Base-by-base conservation (phyloP, 495 filamentous ascomycete genomes). In the Astrothelium subdiscretum region DNA sequence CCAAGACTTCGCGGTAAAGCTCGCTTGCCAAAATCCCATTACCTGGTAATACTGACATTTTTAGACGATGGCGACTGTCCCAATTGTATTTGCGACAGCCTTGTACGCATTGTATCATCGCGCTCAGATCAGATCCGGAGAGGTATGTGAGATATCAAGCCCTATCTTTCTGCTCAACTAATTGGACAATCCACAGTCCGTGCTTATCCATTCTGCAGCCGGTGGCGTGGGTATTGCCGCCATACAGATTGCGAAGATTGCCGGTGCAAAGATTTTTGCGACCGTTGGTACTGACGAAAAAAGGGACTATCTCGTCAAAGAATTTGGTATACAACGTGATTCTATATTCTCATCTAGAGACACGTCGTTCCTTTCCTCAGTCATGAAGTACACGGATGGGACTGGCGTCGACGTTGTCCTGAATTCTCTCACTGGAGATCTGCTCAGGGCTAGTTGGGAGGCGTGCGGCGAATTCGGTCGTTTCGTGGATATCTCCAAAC, bases 131-230 rank as follows among this genome's bases (percentile, higher is more conserved):
- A n/a, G n/a, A n/a, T n/a, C n/a, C n/a, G n/a, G n/a, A n/a, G n/a
- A n/a, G n/a, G n/a, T n/a, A n/a, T n/a, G n/a, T n/a, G n/a, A n/a
- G n/a, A n/a, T n/a, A n/a, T n/a, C n/a, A n/a, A n/a, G n/a, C n/a
- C n/a, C n/a, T n/a, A n/a, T n/a, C n/a, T n/a, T 66, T 1, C 48
- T 84, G 0, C 59, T 75, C 11, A 32, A 78, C 40, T 26, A 76
- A 27, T 32, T 76, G 3, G 15, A 69, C 38, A 66, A 58, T n/a
- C 74, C 71, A 38, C 66, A 81, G 57, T 67, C 68, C 0, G 65
- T 85, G 0, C 67, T 85, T 6, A 83, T 85, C 58, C 81, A 83
- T 26, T 71, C 75, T 0, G 80, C 75, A 8, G 70, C 79, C 11
- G 72, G 76, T 1, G 77, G 76, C 44, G 68, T 79, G 10, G 81